phyloP scores from a whole-genome alignment of 495 filamentous ascomycete species.

The Trichoderma asperelloides region DNA sequence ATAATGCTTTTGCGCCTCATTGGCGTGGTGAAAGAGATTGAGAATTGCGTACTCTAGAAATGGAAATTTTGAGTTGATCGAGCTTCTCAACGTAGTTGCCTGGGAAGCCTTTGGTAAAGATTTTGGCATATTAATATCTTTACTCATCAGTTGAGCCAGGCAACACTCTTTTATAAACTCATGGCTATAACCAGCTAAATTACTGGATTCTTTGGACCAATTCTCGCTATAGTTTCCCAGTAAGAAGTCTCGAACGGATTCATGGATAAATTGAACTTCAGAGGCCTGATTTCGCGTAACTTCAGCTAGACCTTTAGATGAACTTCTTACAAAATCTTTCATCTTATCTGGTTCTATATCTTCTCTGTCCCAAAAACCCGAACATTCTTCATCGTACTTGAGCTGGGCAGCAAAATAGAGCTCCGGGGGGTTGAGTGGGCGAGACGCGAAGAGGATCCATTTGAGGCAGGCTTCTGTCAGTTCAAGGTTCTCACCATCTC shows the following conservation, averaged over 20 bases:
- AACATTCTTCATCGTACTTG: constrained; percentile 13
- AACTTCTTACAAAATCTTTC: constrained; percentile 21
- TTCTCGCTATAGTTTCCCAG: not conserved
- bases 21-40: constrained; percentile 37
- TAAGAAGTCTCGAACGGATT: constrained; percentile 33
- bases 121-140: not conserved
- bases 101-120: not conserved
- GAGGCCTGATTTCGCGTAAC: constrained; percentile 16
- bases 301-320: constrained; percentile 31
- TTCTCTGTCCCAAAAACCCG: constrained; percentile 12
- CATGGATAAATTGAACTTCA: constrained; percentile 35
- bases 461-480: constrained; percentile 29
- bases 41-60: constrained; percentile 39
- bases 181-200: not conserved
- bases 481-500: constrained; percentile 21
- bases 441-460: constrained; percentile 29
- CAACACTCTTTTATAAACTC: not conserved
- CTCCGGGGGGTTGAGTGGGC: constrained; percentile 24
- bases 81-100: not conserved
- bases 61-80: constrained; percentile 19
- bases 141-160: not conserved
- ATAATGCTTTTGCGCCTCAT: constrained; percentile 23
- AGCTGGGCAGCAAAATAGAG: constrained; percentile 32
- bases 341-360: constrained; percentile 11
- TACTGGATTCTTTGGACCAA: not conserved